Percentiles rank a stretch among this genome's conserved stretches.
Conservation (phyloP, 345 rosid genomes). For the Fremontodendron californicum region DNA sequence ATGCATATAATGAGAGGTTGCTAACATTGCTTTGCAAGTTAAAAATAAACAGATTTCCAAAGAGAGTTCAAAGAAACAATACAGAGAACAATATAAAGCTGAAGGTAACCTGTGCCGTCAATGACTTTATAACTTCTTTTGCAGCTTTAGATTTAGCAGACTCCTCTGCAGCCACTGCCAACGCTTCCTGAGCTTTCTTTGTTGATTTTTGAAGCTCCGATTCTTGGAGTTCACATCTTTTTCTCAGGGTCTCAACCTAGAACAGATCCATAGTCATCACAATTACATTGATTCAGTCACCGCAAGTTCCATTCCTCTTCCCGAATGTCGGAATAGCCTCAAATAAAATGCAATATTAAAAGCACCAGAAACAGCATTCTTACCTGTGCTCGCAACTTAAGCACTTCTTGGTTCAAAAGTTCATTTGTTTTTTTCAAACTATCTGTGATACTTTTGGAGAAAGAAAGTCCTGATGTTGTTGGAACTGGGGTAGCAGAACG, state of each 20-base stretch:
- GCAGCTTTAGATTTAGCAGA: constrained; percentile 81
- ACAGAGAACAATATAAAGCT: neutral
- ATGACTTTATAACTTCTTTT: constrained; percentile 91
- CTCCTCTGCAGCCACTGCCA: constrained; percentile 68
- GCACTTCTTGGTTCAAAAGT: constrained; percentile 83
- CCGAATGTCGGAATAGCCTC: neutral
- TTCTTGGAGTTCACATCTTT: constrained; percentile 80
- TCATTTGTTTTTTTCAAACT: constrained; percentile 95
- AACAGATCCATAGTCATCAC: constrained; percentile 18
- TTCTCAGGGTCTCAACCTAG: constrained; percentile 74
- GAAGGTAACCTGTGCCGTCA: constrained; percentile 74
- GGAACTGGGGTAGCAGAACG: constrained; percentile 95
- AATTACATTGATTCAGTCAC: neutral
- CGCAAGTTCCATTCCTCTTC: neutral
- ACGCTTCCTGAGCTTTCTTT: constrained; percentile 80
- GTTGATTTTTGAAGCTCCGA: constrained; percentile 72
- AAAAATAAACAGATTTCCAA: neutral
- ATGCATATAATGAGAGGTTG: neutral
- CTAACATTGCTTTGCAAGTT: neutral
- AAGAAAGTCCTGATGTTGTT: constrained; percentile 69
- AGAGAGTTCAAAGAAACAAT: neutral
- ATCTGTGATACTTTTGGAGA: constrained; percentile 71
- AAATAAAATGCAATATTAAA: neutral
- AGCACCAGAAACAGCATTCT: constrained; percentile 10
- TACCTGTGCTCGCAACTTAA: constrained; percentile 87